A percentile compares a stretch with the other conserved stretches of the same genome.
phyloP scores from a whole-genome alignment of 495 filamentous ascomycete genomes.

The Hyaloscypha finlandica region DNA sequence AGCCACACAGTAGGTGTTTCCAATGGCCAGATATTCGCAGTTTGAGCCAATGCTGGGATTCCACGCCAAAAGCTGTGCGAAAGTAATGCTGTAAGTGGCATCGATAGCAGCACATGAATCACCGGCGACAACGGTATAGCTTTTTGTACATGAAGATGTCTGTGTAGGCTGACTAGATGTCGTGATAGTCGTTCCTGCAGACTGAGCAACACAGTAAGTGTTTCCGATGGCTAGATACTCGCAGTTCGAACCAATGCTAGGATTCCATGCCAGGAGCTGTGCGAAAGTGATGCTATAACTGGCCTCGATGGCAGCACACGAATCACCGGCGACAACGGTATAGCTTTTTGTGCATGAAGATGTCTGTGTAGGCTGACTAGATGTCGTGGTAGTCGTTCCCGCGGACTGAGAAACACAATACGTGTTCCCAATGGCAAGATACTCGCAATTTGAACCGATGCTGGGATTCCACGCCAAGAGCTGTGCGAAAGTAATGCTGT shows the following conservation, averaged over 20 bases:
- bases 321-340: neutral
- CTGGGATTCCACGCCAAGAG: constrained; percentile 12
- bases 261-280: constrained; percentile 15
- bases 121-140: neutral
- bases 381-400: neutral
- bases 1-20: constrained; percentile 4
- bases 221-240: neutral
- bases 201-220: constrained; percentile 3
- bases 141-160: neutral
- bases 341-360: constrained; percentile 4
- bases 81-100: constrained; percentile 4
- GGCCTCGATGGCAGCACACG: constrained; percentile 8
- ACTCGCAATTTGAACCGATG: neutral
- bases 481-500: constrained; percentile 14
- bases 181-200: neutral
- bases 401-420: constrained; percentile 2
- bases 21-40: neutral
- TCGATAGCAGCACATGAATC: constrained; percentile 8
- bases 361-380: neutral
- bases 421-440: neutral
- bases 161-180: neutral
- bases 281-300: constrained; percentile 6
- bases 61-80: constrained; percentile 10
- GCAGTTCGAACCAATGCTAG: neutral
- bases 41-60: constrained; percentile 5